Evolutionary conservation across 2,329 filamentous ascomycete genomes (phyloP), one percentile per base, ranked within the genome.

Genomic region (Lasiodiplodia gonubiensis): DNA sequence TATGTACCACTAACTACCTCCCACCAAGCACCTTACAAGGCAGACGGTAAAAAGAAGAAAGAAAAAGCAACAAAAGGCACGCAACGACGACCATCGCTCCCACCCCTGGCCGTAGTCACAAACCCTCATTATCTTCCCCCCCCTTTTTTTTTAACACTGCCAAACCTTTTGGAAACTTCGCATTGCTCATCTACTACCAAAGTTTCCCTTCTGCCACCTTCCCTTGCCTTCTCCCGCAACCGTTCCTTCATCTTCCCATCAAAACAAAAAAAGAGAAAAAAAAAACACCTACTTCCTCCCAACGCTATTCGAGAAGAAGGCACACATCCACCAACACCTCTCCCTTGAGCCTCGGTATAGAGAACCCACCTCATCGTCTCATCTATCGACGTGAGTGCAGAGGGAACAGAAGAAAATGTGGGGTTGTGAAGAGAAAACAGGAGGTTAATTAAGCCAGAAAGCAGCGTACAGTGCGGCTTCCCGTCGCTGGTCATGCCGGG

Each of bases 351-450:
- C 33, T 52, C 48, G 42, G 7, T 33, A 51, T 42, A 55, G 37
- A 23, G n/a, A 4, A 11, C 10, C 33, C 21, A 55, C 42, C 42
- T n/a, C 42, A 8, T n/a, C 51, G n/a, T 27, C 18, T 25, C 33
- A 39, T 57, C 53, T 57, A 57, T 35, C 33, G 33, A 57, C 53
- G 12, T 35, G 42, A 46, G 42, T 46, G 42, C 42, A 46, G 42
- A 46, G 42, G 30, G 42, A 46, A 46, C 42, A 46, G 42, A 46
- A 46, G 12, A 55, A 39, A 54, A 54, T 7, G 4, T 7, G 14
- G 6, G 23, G 12, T 33, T 39, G 33, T 18, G 33, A 37, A 37
- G 53, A 37, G 53, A 25, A 27, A 39, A 35, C 33, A 21, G 12
- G 14, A 55, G n/a, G 53, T 21, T 33, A 30, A 33, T 35, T n/a